phyloP scores from a whole-genome alignment of 441 rosid species.

The Populus hybrid region DNA sequence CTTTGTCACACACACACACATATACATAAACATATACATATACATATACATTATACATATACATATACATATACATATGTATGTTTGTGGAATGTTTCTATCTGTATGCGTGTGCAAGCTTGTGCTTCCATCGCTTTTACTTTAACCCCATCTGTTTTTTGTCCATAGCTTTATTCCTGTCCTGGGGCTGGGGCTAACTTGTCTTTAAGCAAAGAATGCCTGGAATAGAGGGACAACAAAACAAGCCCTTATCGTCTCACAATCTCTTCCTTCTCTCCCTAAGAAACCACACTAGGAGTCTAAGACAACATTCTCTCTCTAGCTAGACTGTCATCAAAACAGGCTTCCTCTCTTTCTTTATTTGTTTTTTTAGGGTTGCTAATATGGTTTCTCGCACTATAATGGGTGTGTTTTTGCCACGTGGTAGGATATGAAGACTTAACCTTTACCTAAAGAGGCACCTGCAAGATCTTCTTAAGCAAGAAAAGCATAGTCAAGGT shows the following conservation, averaged over 20 bases:
- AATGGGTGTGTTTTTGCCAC: slow-evolving; percentile 12
- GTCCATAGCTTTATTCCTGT: slow-evolving; percentile 57
- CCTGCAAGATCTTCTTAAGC: slow-evolving; percentile 40
- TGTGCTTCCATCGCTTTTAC: slow-evolving; percentile 7
- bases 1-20: background rate
- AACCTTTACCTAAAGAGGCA: slow-evolving; percentile 39
- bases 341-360: background rate
- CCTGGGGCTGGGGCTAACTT: slow-evolving; percentile 35
- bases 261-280: slow-evolving; percentile 10
- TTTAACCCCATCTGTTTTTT: slow-evolving; percentile 30
- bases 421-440: slow-evolving; percentile 18
- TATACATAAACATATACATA: too few species aligned
- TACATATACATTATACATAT: too few species aligned
- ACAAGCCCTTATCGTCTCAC: slow-evolving; percentile 21
- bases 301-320: background rate
- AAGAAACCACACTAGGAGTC: background rate
- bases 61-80: too few species aligned
- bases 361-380: background rate
- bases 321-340: background rate
- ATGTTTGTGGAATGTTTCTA: background rate
- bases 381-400: background rate
- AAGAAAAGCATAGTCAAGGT: slow-evolving; percentile 82
- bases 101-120: background rate
- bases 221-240: slow-evolving; percentile 54
- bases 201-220: slow-evolving; percentile 78